phyloP scores from a whole-genome alignment of 148 eudicot genomes.

The Mesembryanthemum crystallinum region DNA sequence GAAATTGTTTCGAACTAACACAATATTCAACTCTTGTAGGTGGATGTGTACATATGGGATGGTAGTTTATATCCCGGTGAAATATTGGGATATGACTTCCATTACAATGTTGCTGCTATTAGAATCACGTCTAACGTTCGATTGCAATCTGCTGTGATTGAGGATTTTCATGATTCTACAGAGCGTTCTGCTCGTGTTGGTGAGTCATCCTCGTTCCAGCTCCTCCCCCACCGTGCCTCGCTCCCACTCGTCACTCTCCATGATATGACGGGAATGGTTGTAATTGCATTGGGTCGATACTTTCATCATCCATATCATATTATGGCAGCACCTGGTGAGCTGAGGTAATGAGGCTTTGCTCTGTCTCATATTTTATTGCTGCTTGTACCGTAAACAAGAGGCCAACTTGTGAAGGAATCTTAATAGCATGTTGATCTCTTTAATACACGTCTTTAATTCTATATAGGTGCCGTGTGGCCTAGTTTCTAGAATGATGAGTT shows the following conservation, averaged over 20 bases:
- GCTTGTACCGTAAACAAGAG: not conserved
- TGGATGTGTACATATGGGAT: slow-evolving; percentile 7
- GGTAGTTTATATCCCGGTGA: slow-evolving; percentile 6
- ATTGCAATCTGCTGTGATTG: slow-evolving; percentile 10
- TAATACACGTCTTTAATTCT: too few relatives aligned
- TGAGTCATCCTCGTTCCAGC: slow-evolving; percentile 1
- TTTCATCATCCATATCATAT: slow-evolving; percentile 12
- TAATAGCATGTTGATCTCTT: too few relatives aligned
- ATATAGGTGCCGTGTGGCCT: too few relatives aligned
- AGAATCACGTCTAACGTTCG: slow-evolving; percentile 4
- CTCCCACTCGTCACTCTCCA: too few relatives aligned
- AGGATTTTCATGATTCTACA: too few relatives aligned
- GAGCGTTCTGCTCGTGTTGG: too few relatives aligned
- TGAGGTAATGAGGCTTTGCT: not conserved
- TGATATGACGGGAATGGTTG: not conserved
- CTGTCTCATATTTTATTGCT: not conserved
- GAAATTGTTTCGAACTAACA: not conserved
- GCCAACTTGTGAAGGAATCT: too few relatives aligned
- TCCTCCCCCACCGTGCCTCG: slow-evolving; percentile 8
- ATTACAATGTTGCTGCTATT: slow-evolving; percentile 17
- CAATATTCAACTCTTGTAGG: not conserved
- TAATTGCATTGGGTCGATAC: slow-evolving; percentile 23
- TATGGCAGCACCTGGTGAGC: slow-evolving; percentile 23
- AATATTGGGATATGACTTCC: slow-evolving; percentile 19
- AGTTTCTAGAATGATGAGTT: too few relatives aligned